Evolutionary conservation across 2,329 filamentous ascomycete species (phyloP).

Genomic region (Thermothelomyces thermophilus): DNA sequence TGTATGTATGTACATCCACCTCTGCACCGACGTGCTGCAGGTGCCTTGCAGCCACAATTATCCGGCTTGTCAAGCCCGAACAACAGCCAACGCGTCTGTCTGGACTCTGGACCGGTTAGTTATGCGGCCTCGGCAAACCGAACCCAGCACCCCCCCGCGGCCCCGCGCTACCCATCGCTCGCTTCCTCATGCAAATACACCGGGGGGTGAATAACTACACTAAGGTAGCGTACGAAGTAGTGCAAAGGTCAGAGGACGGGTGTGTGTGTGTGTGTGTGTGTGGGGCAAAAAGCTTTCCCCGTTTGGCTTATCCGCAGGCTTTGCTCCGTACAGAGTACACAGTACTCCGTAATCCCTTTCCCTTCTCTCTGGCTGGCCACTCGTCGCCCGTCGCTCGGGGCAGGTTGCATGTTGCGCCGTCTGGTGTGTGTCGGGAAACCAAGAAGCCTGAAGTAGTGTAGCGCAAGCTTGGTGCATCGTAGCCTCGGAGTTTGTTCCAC

Average conservation of each 20-base stretch:
- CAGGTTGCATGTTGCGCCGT: conserved; percentile 7
- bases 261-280: conserved; percentile 1
- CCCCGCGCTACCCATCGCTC: conserved; percentile 3
- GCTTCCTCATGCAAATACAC: background rate
- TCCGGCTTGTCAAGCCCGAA: conserved; percentile 11
- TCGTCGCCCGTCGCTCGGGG: background rate
- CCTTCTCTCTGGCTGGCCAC: conserved; percentile 9
- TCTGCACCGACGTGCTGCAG: background rate
- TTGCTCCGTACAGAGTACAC: too few relatives aligned
- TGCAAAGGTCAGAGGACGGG: background rate
- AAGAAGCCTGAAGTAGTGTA: background rate
- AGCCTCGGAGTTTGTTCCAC: background rate
- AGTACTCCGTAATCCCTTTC: conserved; percentile 10
- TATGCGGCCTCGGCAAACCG: conserved; percentile 14
- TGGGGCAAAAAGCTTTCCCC: conserved; percentile 10
- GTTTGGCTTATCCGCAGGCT: conserved; percentile 12
- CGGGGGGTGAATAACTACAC: conserved; percentile 7
- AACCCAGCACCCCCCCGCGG: background rate
- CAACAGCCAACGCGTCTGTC: conserved; percentile 1
- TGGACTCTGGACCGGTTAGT: background rate
- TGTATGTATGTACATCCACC: background rate
- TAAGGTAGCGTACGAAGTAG: too few relatives aligned
- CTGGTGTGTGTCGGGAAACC: background rate
- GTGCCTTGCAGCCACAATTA: conserved; percentile 14
- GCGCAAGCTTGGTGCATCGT: background rate